Conservation (phyloP, 2,329 filamentous ascomycete species). For the Coleophoma crateriformis region DNA sequence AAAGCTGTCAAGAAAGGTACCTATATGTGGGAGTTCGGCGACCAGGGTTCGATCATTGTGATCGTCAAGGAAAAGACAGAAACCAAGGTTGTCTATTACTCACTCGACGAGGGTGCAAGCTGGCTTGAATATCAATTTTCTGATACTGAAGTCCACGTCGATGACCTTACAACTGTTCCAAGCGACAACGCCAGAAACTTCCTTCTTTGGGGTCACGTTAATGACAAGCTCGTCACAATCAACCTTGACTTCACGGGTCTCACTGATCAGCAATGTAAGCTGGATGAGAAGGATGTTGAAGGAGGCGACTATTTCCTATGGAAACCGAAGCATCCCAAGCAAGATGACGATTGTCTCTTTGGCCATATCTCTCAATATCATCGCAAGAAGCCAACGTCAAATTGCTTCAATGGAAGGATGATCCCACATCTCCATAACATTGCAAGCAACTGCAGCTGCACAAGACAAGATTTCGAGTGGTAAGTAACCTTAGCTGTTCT, state of each 20-base stretch:
- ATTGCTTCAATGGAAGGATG: conserved; percentile 77
- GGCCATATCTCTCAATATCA: conserved; percentile 86
- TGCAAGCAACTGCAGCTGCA: conserved; percentile 73
- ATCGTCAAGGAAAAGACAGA: conserved; percentile 68
- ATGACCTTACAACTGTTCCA: conserved; percentile 80
- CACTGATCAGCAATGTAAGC: conserved; percentile 65
- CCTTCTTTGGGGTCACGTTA: conserved; percentile 72
- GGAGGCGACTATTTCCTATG: conserved; percentile 77
- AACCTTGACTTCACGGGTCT: conserved; percentile 88
- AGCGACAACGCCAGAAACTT: conserved; percentile 90
- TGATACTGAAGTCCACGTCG: conserved; percentile 64
- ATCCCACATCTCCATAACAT: conserved; percentile 68
- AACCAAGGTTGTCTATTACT: conserved; percentile 69
- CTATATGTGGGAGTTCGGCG: conserved; percentile 92
- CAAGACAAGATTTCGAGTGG: conserved; percentile 88
- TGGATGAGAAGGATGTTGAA: conserved; percentile 54
- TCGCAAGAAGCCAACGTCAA: conserved; percentile 73
- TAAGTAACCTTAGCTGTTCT: conserved; percentile 36
- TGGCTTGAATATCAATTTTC: conserved; percentile 76
- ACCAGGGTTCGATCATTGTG: conserved; percentile 88
- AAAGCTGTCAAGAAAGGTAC: conserved; percentile 77
- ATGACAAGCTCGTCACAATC: conserved; percentile 61
- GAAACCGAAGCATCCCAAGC: conserved; percentile 77
- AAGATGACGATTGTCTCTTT: conserved; percentile 79
- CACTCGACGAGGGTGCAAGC: conserved; percentile 71